Percentiles rank a stretch among this genome's conserved stretches.
These are phyloP conservation scores for Allantophomopsis lycopodina DNA, from an alignment of 2,329 filamentous ascomycete genomes.

Conservation along the genomic window DNA sequence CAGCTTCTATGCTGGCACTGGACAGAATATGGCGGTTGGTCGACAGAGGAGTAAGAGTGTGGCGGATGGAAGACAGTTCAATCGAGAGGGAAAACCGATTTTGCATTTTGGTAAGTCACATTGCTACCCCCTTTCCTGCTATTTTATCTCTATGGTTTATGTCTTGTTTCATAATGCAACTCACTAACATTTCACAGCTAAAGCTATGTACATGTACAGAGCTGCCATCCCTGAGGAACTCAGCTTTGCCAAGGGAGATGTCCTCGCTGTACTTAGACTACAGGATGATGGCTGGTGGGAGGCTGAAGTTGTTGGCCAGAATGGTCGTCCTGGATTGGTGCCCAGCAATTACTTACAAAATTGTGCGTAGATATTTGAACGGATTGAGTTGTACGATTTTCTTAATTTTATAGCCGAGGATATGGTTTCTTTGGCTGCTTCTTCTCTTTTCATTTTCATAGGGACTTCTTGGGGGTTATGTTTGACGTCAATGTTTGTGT, in stretches of 20 bases:
- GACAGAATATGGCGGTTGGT: constrained; percentile 14
- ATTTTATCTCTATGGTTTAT: background rate
- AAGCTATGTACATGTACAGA: constrained; percentile 86
- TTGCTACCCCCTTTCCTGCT: background rate
- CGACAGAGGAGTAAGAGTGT: constrained; percentile 65
- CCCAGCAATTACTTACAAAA: constrained; percentile 50
- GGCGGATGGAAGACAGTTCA: constrained; percentile 70
- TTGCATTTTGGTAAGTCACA: constrained; percentile 77
- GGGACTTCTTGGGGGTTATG: too few species aligned
- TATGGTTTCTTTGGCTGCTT: too few species aligned
- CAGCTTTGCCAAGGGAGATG: constrained; percentile 83
- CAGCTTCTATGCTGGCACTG: constrained; percentile 33
- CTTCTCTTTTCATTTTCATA: too few species aligned
- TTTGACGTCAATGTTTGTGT: too few species aligned
- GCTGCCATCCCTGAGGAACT: constrained; percentile 93
- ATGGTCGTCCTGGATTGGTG: constrained; percentile 45
- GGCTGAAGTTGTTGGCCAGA: constrained; percentile 70
- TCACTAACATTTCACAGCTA: constrained; percentile 40
- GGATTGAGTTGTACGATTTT: too few species aligned
- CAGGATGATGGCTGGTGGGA: constrained; percentile 99
- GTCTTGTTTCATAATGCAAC: background rate
- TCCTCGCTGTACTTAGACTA: constrained; percentile 73
- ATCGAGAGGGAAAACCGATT: constrained; percentile 74
- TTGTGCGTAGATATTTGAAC: background rate
- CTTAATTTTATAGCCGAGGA: too few species aligned